Conservation (phyloP, 1,139 yeast species). For the Sugiyamaella paludigena region DNA sequence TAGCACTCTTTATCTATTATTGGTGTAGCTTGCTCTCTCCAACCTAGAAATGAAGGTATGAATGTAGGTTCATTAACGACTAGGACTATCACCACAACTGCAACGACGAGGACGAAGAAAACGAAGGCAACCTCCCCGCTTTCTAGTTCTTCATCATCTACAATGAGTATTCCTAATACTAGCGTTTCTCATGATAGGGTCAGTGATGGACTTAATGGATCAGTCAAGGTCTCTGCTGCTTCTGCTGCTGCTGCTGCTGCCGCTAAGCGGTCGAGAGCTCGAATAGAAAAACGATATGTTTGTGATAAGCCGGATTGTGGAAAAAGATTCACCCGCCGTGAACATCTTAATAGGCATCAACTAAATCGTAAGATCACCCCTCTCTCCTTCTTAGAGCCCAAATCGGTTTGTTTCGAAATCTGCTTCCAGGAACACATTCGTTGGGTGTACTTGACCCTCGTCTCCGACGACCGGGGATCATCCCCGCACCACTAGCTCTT, state of each 20-base stretch:
- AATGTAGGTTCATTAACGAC: not conserved
- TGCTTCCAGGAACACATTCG: not conserved
- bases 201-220: too few species aligned
- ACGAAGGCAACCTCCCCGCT: not conserved
- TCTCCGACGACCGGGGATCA: too few species aligned
- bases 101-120: not conserved
- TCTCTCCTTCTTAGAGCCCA: too few species aligned
- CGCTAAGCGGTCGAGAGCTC: slow-evolving; percentile 5
- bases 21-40: too few species aligned
- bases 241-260: slow-evolving; percentile 1
- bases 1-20: too few species aligned
- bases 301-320: slow-evolving; percentile 58
- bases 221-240: too few species aligned
- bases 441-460: too few species aligned
- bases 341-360: slow-evolving; percentile 43
- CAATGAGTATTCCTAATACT: too few species aligned
- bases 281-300: slow-evolving; percentile 35
- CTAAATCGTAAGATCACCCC: slow-evolving; percentile 31
- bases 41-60: too few species aligned
- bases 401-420: not conserved
- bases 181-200: too few species aligned
- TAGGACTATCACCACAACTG: not conserved
- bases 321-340: slow-evolving; percentile 56
- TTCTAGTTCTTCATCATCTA: too few species aligned
- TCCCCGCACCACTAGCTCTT: too few species aligned